Evolutionary conservation across 1,139 yeast genomes (phyloP), one percentile per base, ranked within the genome.

Genomic region (Meyerozyma athensensis): DNA sequence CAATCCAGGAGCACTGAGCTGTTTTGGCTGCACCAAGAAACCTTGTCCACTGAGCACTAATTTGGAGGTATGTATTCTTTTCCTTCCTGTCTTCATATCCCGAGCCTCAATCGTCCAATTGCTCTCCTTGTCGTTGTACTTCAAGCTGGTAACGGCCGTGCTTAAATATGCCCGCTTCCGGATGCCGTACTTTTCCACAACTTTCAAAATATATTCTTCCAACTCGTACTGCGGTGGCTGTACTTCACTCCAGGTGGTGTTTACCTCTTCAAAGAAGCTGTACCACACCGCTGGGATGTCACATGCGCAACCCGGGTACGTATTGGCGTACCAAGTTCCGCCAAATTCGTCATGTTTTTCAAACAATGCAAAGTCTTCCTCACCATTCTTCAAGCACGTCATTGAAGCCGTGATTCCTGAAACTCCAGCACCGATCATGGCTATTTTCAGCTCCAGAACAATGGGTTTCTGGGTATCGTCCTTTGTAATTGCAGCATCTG

Each of bases 1-100:
- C 36, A 74, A 47, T 0, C 77, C 76, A 3, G 36, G 8, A 43
- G 34, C 36, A 6, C 20, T 19, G 18, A 33, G 23, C 13, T 34
- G 28, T n/a, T 14, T 26, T 9, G 39, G 39, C 30, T 33, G 30
- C n/a, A 47, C 50, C 37, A 47, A 42, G 7, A 44, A 48, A 2
- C 50, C 50, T 7, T 36, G 34, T 24, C 48, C 43, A 10, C 43
- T 36, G 13, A 47, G 22, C 12, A 47, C 38, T 17, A 37, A 35
- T 16, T 36, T 40, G 14, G 48, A 36, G 12, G 32, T 43, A 37
- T 47, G 50, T 35, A 41, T 26, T 42, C 45, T 4, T 43, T 39
- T 26, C 44, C 44, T 18, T 46, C 49, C 45, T 44, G 43, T 28
- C 12, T 28, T 18, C 12, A 28, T 12, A n/a, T 21, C 13, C 9